Percentiles rank a stretch among this genome's conserved stretches.
Conservation (phyloP, 2,329 filamentous ascomycete species). For the Penicillium psychrosexuale region DNA sequence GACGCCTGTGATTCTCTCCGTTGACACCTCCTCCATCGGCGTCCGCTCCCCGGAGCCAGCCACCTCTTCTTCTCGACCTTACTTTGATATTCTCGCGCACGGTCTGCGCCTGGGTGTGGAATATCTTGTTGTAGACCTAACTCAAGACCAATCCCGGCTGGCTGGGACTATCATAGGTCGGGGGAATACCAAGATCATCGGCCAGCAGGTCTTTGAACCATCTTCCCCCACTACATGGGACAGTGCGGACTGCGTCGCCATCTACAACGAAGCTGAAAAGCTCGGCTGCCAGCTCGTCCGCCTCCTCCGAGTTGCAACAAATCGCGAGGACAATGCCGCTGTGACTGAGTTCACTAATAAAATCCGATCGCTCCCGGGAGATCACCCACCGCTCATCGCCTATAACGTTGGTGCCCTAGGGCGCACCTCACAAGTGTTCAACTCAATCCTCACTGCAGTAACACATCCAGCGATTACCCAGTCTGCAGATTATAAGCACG, state of each 20-base stretch:
- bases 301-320: slow-evolving; percentile 34
- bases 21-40: slow-evolving; percentile 40
- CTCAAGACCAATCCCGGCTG: slow-evolving; percentile 29
- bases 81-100: slow-evolving; percentile 39
- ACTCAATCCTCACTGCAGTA: slow-evolving; percentile 42
- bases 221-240: slow-evolving; percentile 33
- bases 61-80: slow-evolving; percentile 16
- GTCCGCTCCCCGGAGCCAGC: slow-evolving; percentile 11
- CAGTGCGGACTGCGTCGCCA: slow-evolving; percentile 32
- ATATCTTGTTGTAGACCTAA: slow-evolving; percentile 40
- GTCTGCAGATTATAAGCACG: slow-evolving; percentile 21
- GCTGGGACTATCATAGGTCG: slow-evolving; percentile 31
- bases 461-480: slow-evolving; percentile 39
- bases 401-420: slow-evolving; percentile 42
- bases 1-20: slow-evolving; percentile 57
- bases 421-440: slow-evolving; percentile 46
- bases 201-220: slow-evolving; percentile 35
- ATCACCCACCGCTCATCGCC: slow-evolving; percentile 37
- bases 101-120: slow-evolving; percentile 42
- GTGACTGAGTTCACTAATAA: slow-evolving; percentile 39
- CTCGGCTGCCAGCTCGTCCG: slow-evolving; percentile 42
- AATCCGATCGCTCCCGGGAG: slow-evolving; percentile 31
- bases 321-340: slow-evolving; percentile 39
- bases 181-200: slow-evolving; percentile 43
- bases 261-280: slow-evolving; percentile 36